Conservation (phyloP, 2,329 filamentous ascomycete genomes). For the Amesomyces nigricolor region DNA sequence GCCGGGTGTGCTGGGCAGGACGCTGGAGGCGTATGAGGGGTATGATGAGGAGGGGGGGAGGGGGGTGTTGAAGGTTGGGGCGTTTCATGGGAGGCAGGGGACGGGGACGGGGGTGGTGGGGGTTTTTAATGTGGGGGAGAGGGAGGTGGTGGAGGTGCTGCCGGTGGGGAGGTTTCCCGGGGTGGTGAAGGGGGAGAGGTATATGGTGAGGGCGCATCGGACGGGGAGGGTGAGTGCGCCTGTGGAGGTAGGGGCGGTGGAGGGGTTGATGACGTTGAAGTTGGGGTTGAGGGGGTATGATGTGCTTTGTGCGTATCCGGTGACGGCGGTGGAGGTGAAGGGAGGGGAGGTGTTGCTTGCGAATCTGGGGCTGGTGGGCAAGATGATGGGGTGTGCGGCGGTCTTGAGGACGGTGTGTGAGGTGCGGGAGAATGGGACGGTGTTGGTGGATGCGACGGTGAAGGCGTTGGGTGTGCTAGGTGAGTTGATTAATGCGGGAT, state of each 20-base stretch:
- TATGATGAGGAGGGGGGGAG: conserved; percentile 58
- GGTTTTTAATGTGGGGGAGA: conserved; percentile 72
- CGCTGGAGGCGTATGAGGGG: conserved; percentile 65
- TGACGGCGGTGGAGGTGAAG: conserved; percentile 51
- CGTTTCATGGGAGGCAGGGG: conserved; percentile 61
- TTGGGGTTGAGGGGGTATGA: conserved; percentile 68
- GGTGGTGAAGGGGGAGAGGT: conserved; percentile 46
- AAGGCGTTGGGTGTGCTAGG: conserved; percentile 51
- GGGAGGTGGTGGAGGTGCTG: conserved; percentile 61
- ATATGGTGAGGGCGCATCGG: conserved; percentile 68
- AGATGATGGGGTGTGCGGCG: conserved; percentile 85
- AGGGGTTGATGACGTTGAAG: conserved; percentile 54
- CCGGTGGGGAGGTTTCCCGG: conserved; percentile 69
- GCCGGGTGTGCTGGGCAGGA: conserved; percentile 67
- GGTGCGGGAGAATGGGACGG: conserved; percentile 50
- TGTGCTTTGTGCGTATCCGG: conserved; percentile 69
- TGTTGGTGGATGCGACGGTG: conserved; percentile 62
- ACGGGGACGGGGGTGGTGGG: conserved; percentile 74
- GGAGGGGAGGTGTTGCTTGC: conserved; percentile 50
- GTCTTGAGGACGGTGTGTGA: conserved; percentile 58
- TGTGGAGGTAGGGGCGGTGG: conserved; percentile 38
- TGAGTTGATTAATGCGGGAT: neutral
- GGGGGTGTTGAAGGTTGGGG: conserved; percentile 68
- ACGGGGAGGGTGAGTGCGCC: conserved; percentile 57
- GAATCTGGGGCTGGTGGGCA: conserved; percentile 71